Evolutionary conservation across 306 rosid species (phyloP), one percentile per base, ranked within the genome.

Genomic region (Cucurbita pepo): DNA sequence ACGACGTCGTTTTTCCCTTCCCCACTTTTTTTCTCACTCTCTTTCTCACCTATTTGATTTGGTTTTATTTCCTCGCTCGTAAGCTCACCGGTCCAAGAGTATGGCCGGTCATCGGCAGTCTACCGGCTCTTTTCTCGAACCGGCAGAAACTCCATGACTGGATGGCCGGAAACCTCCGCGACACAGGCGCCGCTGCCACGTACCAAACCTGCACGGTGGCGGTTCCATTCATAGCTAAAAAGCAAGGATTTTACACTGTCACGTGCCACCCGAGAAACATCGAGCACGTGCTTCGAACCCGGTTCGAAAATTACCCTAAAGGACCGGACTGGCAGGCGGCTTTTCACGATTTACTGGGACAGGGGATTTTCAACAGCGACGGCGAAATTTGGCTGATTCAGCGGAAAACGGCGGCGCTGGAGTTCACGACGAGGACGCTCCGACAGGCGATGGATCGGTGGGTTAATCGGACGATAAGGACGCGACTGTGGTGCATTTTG

Each of bases 381-480:
- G 96, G 98, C 0, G 97, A 90, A 47, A 87, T 91, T 14, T 93
- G 98, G 98, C 86, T 93, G 21, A 81, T 90, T 43, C 98, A 93
- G 56, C 86, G 98, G 7, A 93, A 93, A 75, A 93, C 98, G n/a
- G 98, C 98, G 1, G 98, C 98, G 18, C 71, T 93, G 2, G 98
- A 93, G 79, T 93, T 93, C 85, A 93, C 98, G 3, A 88, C 97
- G 0, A 79, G 97, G 56, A 93, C 98, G 9, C 81, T 93, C 8
- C 82, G 96, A 3, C 91, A 84, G 56, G 98, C 97, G 56, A 93
- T 93, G 98, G 94, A 88, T 56, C 88, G 98, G 4, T 93, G 98
- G 98, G 97, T 93, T 75, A 93, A 86, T 81, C 83, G 90, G 36
- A 90, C 97, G 48, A 93, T 93, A 8, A 85, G 85, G 76, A 83